Evolutionary conservation across 148 eudicot species (phyloP).

Genomic region (Rhododendron henanense): DNA sequence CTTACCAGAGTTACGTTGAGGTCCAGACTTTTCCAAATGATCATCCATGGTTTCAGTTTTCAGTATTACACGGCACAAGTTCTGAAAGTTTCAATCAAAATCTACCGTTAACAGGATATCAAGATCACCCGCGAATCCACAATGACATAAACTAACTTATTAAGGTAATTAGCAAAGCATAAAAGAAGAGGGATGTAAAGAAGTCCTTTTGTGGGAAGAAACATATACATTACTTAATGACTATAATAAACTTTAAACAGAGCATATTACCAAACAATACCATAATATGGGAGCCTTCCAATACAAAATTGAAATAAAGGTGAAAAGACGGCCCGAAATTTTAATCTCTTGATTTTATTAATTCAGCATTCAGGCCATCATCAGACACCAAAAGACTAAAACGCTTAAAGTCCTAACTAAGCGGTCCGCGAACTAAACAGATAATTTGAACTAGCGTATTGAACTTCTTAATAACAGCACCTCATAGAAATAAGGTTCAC

Average conservation of each 20-base stretch:
- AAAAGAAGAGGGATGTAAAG: not conserved
- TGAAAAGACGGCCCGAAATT: not conserved
- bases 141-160: not conserved
- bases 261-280: not conserved
- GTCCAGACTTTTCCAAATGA: conserved; percentile 10
- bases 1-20: conserved; percentile 12
- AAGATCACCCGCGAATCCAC: not conserved
- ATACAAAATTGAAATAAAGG: not conserved
- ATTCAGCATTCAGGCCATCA: not conserved
- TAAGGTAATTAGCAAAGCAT: not conserved
- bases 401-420: not conserved
- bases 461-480: not conserved
- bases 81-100: conserved; percentile 18
- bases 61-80: conserved; percentile 13
- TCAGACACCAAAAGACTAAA: not conserved
- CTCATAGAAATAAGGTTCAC: not conserved
- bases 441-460: not conserved
- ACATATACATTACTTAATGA: not conserved
- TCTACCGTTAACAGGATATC: not conserved
- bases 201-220: not conserved
- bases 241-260: not conserved
- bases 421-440: not conserved
- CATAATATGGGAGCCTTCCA: not conserved
- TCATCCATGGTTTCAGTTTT: conserved; percentile 23
- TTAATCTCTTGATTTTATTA: not conserved